Base-by-base conservation (phyloP, 192 early-diverging fungal genomes). In the Rhizoclosmatium globosum region DNA sequence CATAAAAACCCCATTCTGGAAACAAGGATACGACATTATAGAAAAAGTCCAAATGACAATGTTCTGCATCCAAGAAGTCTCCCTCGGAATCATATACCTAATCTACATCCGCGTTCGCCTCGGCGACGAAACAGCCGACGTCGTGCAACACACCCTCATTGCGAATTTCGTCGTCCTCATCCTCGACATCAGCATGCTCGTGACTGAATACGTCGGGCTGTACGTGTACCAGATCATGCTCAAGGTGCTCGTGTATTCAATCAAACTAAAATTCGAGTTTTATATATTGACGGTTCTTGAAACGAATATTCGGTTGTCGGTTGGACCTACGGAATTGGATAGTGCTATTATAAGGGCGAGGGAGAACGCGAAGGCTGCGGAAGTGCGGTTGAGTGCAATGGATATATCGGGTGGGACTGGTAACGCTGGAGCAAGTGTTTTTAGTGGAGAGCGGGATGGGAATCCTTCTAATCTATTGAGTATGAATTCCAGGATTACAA, bases 151-250 rank as follows among this genome's bases (percentile, higher is more conserved):
- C 65, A 81, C 80, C 19, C 42, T 82, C 23, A 77, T 61, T 15
- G 59, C 73, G 4, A 79, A 82, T 57, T 31, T 66, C 4, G 45
- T 81, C 42, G 81, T 82, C 13, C 65, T 82, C 23, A 3, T 56
- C 57, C 61, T 82, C 38, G 81, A 82, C 48, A 31, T 82, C 42
- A 53, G 38, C 48, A 73, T 68, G 68, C 45, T 82, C 13, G 38
- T 57, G 0, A 38, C 77, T 42, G 81, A 82, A 76, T 82, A 82
- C 64, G 19, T 42, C 3, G 56, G 67, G 17, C 64, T 82, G 19
- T 82, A 82, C 57, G 64, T 78, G 23, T 82, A 82, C 81, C 81
- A 82, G 53, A 82, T 82, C 80, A 80, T 76, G 61, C 47, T 82
- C 41, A 82, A 82, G 77, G 80, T 47, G 9, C 39, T 70, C 6